Evolutionary conservation across 2,329 filamentous ascomycete genomes (phyloP).

Genomic region (Verticillium alfalfae): DNA sequence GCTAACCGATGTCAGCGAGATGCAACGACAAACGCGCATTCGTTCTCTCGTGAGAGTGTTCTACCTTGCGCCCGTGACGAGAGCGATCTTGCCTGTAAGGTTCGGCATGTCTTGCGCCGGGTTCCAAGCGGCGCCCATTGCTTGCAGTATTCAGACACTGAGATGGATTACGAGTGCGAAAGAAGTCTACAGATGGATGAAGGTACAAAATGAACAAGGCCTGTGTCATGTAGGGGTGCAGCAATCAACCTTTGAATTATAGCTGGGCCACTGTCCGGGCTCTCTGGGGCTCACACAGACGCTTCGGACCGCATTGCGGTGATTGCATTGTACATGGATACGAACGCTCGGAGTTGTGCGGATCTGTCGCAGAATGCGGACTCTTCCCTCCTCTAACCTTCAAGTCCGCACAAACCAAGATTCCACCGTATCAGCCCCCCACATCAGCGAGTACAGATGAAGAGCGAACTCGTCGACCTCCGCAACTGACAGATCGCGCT

Average conservation of each 20-base stretch:
- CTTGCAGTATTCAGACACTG: too few species aligned
- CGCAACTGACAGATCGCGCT: slow-evolving; percentile 4
- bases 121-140: slow-evolving; percentile 1
- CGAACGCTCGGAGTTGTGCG: neutral
- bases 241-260: neutral
- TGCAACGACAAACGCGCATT: neutral
- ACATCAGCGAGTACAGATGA: slow-evolving; percentile 6
- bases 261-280: neutral
- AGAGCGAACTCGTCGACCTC: slow-evolving; percentile 8
- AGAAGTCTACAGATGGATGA: too few species aligned
- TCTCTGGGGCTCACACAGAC: too few species aligned
- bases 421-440: slow-evolving; percentile 10
- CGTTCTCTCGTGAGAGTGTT: neutral
- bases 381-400: neutral
- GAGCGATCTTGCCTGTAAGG: slow-evolving; percentile 13
- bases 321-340: neutral
- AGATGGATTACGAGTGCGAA: neutral
- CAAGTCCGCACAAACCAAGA: slow-evolving; percentile 6
- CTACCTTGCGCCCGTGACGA: slow-evolving; percentile 19
- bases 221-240: neutral
- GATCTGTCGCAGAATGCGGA: neutral
- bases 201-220: neutral
- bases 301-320: neutral
- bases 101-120: slow-evolving; percentile 7
- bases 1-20: slow-evolving; percentile 1